Conservation (phyloP, 352 stramenopile species). For the Phytopythium oedochilum region DNA sequence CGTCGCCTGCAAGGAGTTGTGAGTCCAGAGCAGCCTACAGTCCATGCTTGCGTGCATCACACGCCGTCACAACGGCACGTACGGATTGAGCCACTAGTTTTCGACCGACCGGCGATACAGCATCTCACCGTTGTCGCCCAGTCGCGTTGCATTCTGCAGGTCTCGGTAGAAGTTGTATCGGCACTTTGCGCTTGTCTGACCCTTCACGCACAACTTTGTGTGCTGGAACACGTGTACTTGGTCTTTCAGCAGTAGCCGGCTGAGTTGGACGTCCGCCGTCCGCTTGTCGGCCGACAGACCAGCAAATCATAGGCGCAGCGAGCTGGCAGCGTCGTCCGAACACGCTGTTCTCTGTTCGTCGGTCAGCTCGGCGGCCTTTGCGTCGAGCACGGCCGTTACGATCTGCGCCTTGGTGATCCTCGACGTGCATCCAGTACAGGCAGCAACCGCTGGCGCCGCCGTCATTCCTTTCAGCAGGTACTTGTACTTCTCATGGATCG, state of each 20-base stretch:
- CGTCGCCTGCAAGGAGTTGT: too few species aligned
- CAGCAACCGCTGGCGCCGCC: background rate
- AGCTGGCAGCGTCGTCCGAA: constrained; percentile 1
- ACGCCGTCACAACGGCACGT: constrained; percentile 11
- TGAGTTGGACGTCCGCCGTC: constrained; percentile 13
- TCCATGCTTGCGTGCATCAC: background rate
- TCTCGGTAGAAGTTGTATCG: constrained; percentile 21
- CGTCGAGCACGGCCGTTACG: too few species aligned
- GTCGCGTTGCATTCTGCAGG: constrained; percentile 1
- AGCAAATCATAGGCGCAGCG: constrained; percentile 8
- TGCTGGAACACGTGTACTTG: constrained; percentile 15
- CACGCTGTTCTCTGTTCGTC: constrained; percentile 1
- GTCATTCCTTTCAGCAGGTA: background rate
- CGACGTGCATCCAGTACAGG: constrained; percentile 2
- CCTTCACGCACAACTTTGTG: constrained; percentile 17
- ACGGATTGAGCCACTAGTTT: constrained; percentile 23
- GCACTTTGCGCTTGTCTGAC: constrained; percentile 8
- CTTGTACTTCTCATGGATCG: constrained; percentile 11
- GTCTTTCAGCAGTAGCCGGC: constrained; percentile 7
- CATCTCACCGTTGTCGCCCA: constrained; percentile 11
- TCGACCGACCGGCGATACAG: constrained; percentile 10
- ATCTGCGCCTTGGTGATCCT: too few species aligned
- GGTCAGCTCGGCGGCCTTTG: constrained; percentile 1
- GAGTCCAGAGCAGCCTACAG: too few species aligned
- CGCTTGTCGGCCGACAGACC: constrained; percentile 6